Base-by-base conservation (phyloP, 345 rosid species). In the Rhizophora apiculata region DNA sequence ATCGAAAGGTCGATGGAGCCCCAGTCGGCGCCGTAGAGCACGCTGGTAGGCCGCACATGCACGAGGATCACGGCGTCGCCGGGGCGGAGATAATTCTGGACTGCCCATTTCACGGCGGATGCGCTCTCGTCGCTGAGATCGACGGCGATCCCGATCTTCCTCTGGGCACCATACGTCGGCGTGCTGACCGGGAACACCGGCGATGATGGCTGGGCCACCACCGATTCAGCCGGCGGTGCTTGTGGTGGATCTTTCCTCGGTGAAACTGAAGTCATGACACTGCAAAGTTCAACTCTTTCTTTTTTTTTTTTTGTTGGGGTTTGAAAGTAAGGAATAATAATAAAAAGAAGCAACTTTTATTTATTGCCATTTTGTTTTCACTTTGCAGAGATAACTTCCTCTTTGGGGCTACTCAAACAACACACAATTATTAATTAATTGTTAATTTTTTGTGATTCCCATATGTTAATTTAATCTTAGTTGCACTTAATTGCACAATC, bases 11-110 rank as follows among this genome's bases (percentile, higher is more conserved):
- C 89, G 54, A 89, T 83, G 7, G 97, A 76, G 0, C 97, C 97
- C 97, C 97, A 92, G 52, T 89, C 97, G 32, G 96, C 97, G 21
- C 97, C 97, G 75, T 88, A 92, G 9, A 92, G 90, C 37, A 89
- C 82, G 68, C 78, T 83, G 7, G 97, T 92, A 52, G 94, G 91
- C 2, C 84, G 82, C 24, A 92, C 96, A 70, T 89, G 96, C 66
- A 92, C 82, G 56, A 92, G 88, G 51, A 89, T 68, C 22, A 89
- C 97, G 48, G 86, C 84, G 72, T 89, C 96, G 0, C 94, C 97
- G 6, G 89, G 81, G 16, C 98, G 96, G 68, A 92, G 89, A 60
- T 90, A 92, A 82, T 92, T 92, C 63, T 90, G 92, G 27, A 92
- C 88, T 1, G 95, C 86, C 98, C 98, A 92, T 26, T 81, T 73